Evolutionary conservation across 768 basidiomycete genomes (phyloP).

Genomic region (Flagelloscypha sp.): DNA sequence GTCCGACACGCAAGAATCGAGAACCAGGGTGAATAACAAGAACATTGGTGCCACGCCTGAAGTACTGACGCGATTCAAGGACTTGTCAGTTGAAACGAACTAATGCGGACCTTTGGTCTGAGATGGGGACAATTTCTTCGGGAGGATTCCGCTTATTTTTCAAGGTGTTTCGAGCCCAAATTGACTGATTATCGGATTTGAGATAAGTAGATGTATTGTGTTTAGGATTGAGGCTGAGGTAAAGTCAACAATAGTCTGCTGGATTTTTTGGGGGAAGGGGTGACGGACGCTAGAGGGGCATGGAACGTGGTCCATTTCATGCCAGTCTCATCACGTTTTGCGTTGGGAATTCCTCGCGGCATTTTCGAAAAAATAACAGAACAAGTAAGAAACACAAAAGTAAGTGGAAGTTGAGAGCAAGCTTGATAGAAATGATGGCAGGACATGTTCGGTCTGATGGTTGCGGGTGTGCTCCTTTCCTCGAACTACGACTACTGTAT

Average conservation of each 20-base stretch:
- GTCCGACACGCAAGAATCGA: constrained; percentile 62
- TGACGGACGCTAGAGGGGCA: constrained; percentile 63
- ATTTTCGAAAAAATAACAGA: too few relatives aligned
- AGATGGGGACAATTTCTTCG: constrained; percentile 29
- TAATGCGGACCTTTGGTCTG: constrained; percentile 36
- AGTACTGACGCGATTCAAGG: constrained; percentile 21
- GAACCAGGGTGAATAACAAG: constrained; percentile 79
- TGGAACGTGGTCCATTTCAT: constrained; percentile 75
- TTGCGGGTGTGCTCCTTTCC: too few relatives aligned
- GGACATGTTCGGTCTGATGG: too few relatives aligned
- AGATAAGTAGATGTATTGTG: constrained; percentile 72
- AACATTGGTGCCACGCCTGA: constrained; percentile 68
- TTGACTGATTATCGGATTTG: constrained; percentile 63
- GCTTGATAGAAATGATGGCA: too few relatives aligned
- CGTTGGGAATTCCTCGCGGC: constrained; percentile 80
- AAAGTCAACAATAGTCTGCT: neutral
- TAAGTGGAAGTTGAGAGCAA: too few relatives aligned
- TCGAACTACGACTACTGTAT: too few relatives aligned
- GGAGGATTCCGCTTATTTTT: constrained; percentile 39
- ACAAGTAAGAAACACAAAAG: too few relatives aligned
- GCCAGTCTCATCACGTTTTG: constrained; percentile 73
- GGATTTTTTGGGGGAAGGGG: constrained; percentile 2
- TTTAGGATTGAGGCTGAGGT: constrained; percentile 65
- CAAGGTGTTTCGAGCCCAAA: constrained; percentile 64
- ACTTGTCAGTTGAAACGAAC: too few relatives aligned